Conservation (phyloP, 2,329 filamentous ascomycete species). For the Aureobasidium namibiae region DNA sequence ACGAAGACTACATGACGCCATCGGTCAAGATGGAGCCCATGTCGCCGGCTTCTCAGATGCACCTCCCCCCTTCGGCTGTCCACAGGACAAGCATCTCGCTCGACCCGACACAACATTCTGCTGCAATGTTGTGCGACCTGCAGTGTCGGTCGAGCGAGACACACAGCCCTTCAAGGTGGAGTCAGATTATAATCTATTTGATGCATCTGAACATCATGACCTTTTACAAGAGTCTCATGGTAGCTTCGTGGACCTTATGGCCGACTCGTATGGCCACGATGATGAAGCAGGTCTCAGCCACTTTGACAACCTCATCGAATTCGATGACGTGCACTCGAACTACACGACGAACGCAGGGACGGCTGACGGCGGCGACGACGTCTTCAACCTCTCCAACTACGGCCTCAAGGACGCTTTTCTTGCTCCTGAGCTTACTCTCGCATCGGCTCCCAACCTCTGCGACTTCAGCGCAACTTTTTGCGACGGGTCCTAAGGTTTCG, state of each 20-base stretch:
- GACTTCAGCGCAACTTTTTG: slow-evolving; percentile 17
- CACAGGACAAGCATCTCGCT: slow-evolving; percentile 37
- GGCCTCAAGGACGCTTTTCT: slow-evolving; percentile 12
- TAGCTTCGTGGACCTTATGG: slow-evolving; percentile 28
- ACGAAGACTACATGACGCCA: slow-evolving; percentile 17
- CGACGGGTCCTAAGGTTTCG: slow-evolving; percentile 15
- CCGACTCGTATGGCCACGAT: slow-evolving; percentile 26
- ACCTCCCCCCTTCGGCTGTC: slow-evolving; percentile 3
- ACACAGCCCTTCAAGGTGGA: slow-evolving; percentile 15
- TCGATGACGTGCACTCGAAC: slow-evolving; percentile 5
- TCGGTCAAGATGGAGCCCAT: slow-evolving; percentile 18
- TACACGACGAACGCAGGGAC: slow-evolving; percentile 10
- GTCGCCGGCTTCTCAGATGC: slow-evolving; percentile 11
- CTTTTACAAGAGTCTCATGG: slow-evolving; percentile 25
- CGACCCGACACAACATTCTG: slow-evolving; percentile 99
- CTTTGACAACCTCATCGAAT: slow-evolving; percentile 13
- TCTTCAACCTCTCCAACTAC: slow-evolving; percentile 11
- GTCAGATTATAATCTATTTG: slow-evolving; percentile 22
- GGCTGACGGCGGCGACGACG: background rate
- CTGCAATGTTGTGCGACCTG: slow-evolving; percentile 99
- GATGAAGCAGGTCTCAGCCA: slow-evolving; percentile 10
- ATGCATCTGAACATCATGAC: slow-evolving; percentile 25
- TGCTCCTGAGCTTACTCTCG: slow-evolving; percentile 13
- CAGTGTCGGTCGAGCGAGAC: slow-evolving; percentile 78
- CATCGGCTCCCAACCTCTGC: slow-evolving; percentile 14